A percentile compares a stretch with the other conserved stretches of the same genome.
These are phyloP conservation scores for Debaryomyces singareniensis DNA, from an alignment of 1,139 yeast genomes.

Conservation along the genomic window DNA sequence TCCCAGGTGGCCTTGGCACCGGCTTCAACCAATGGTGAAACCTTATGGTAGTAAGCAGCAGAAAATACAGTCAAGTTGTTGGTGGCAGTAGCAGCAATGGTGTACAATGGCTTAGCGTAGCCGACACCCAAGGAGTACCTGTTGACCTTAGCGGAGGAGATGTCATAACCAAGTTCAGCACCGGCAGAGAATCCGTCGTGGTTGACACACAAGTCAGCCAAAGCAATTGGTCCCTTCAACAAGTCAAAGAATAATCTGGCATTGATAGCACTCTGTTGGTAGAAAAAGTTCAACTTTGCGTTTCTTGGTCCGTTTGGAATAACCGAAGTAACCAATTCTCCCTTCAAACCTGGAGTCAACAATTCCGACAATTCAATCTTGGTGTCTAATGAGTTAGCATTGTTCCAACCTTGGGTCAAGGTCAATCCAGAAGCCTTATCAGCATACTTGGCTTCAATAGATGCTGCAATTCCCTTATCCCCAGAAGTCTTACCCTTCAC, in stretches of 20 bases:
- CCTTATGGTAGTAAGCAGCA: constrained; percentile 97
- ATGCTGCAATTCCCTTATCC: constrained; percentile 80
- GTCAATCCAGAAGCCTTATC: constrained; percentile 94
- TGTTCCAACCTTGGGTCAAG: constrained; percentile 96
- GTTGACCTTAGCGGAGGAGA: constrained; percentile 85
- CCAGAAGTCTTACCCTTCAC: constrained; percentile 88
- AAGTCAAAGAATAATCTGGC: constrained; percentile 95
- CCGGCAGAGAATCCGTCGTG: constrained; percentile 97
- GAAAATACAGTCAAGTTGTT: constrained; percentile 87
- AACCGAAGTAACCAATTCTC: constrained; percentile 84
- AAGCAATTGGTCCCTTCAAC: constrained; percentile 91
- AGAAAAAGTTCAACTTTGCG: constrained; percentile 87
- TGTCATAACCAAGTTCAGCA: constrained; percentile 96
- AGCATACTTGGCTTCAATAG: constrained; percentile 85
- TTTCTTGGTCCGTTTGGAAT: constrained; percentile 85
- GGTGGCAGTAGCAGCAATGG: constrained; percentile 84
- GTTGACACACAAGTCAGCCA: constrained; percentile 92
- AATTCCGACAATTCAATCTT: constrained; percentile 90
- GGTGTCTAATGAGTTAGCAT: constrained; percentile 87
- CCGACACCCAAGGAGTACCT: constrained; percentile 94
- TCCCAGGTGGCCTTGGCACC: constrained; percentile 98
- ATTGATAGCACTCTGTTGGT: constrained; percentile 87
- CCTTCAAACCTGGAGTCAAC: constrained; percentile 91
- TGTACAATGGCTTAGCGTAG: constrained; percentile 82
- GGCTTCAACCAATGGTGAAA: constrained; percentile 85